Base-by-base conservation (phyloP, 202 grass and related monocot genomes). In the Thinopyrum obtusiflorum region DNA sequence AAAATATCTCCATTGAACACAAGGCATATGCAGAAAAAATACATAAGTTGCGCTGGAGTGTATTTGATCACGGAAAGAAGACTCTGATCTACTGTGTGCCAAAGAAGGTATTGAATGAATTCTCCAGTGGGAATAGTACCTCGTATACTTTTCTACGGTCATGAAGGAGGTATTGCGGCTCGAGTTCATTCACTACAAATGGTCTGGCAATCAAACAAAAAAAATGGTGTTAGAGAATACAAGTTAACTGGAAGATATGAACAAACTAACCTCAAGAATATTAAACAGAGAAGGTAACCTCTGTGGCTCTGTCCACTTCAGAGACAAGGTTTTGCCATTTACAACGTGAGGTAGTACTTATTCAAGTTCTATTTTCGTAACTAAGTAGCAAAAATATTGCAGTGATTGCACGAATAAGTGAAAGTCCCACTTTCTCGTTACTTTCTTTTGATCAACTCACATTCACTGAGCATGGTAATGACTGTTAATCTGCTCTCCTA, bases 141-240 rank as follows among this genome's bases (percentile, higher is more conserved):
- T 99, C 97, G 12, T 99, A 99, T 61, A 99, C 97, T 90, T 99
- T 99, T 83, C 97, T 94, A 76, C 97, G 92, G 73, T 99, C 97
- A 82, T 99, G 93, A 61, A 99, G 93, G 78, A 99, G 97, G 77
- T 93, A 87, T 77, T 99, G 97, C 10, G 75, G 81, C 77, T 94
- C 92, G 68, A 99, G 91, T 91, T 97, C 97, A 89, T 99, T 99
- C 82, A 99, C 92, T 89, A 97, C 86, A 87, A 94, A 99, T 37
- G 97, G 97, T 87, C 97, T 99, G 82, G 68, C 75, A 78, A 81
- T 73, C 40, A 85, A 37, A 36, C 27, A 87, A 24, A 75, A 84
- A 75, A 82, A 77, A 68, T 25, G 39, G 79, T 76, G 82, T 60
- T 35, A 83, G 25, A 40, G 62, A 70, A 84, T 76, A 65, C 68